phyloP scores from a whole-genome alignment of 106 monocot species.

The Allium sativum region DNA sequence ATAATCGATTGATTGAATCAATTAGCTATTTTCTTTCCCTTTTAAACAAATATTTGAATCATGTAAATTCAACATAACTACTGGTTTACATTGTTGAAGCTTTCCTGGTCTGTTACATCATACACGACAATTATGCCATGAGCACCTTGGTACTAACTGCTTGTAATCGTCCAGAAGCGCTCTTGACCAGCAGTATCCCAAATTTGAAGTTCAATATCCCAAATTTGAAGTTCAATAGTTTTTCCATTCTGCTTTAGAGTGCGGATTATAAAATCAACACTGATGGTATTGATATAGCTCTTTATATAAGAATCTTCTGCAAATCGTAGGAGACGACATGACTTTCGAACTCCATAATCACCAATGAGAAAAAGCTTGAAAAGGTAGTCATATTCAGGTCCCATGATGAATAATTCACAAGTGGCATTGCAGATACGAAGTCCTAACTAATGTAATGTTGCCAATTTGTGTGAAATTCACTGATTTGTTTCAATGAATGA shows the following conservation, averaged over 20 bases:
- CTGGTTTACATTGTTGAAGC: conserved; percentile 52
- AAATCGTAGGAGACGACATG: conserved; percentile 51
- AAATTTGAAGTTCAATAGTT: conserved; percentile 25
- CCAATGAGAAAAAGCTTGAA: conserved; percentile 57
- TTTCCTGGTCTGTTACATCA: conserved; percentile 61
- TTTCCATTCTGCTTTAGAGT: conserved; percentile 31
- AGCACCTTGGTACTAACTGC: conserved; percentile 30
- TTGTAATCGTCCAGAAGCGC: conserved; percentile 29
- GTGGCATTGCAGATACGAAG: too few species aligned
- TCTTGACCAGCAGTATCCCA: conserved; percentile 37
- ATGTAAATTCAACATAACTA: too few species aligned
- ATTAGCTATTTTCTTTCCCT: too few species aligned
- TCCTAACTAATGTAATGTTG: too few species aligned
- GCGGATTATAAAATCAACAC: conserved; percentile 51
- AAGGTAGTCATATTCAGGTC: conserved; percentile 50
- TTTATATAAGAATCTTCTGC: conserved; percentile 57
- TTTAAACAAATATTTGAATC: too few species aligned
- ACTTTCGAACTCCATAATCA: conserved; percentile 47
- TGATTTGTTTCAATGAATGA: too few species aligned
- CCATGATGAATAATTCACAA: too few species aligned
- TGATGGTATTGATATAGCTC: conserved; percentile 54
- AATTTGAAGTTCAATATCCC: too few species aligned
- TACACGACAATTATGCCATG: conserved; percentile 45
- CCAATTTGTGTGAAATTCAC: too few species aligned
- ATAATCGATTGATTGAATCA: too few species aligned